Evolutionary conservation across 148 eudicot species (phyloP).

Genomic region (Silene uniflora): DNA sequence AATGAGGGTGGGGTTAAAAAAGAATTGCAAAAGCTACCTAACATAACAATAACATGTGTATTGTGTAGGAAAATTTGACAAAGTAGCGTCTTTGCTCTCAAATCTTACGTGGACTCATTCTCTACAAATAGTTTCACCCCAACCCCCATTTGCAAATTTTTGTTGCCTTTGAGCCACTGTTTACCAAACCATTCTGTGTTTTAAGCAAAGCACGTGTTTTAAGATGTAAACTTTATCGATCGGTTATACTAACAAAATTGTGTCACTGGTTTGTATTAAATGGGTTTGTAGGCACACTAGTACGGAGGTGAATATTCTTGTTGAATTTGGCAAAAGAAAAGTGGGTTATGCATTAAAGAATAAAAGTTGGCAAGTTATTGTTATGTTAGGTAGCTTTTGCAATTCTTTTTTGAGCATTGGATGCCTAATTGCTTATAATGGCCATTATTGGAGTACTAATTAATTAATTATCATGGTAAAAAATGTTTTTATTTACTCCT

Average conservation of each 20-base stretch:
- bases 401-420: slow-evolving; percentile 22
- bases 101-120: too few relatives aligned
- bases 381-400: slow-evolving; percentile 19
- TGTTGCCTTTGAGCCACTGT: too few relatives aligned
- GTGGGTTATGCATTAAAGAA: not conserved
- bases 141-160: too few relatives aligned
- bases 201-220: not conserved
- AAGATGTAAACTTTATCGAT: not conserved
- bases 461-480: slow-evolving; percentile 1
- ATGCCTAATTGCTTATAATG: slow-evolving; percentile 13
- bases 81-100: too few relatives aligned
- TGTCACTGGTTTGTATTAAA: not conserved
- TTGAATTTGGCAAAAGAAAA: not conserved
- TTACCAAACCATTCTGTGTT: too few relatives aligned
- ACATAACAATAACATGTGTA: too few relatives aligned
- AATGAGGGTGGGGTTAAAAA: too few relatives aligned
- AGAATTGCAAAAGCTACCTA: too few relatives aligned
- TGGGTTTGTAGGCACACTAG: not conserved
- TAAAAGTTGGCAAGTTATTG: slow-evolving; percentile 5
- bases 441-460: not conserved
- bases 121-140: too few relatives aligned
- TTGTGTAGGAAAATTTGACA: too few relatives aligned
- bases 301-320: not conserved
- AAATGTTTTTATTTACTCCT: too few relatives aligned
- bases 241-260: too few relatives aligned